These are phyloP conservation scores for Oidium heveae DNA, from an alignment of 2,329 filamentous ascomycete genomes.

Conservation along the genomic window DNA sequence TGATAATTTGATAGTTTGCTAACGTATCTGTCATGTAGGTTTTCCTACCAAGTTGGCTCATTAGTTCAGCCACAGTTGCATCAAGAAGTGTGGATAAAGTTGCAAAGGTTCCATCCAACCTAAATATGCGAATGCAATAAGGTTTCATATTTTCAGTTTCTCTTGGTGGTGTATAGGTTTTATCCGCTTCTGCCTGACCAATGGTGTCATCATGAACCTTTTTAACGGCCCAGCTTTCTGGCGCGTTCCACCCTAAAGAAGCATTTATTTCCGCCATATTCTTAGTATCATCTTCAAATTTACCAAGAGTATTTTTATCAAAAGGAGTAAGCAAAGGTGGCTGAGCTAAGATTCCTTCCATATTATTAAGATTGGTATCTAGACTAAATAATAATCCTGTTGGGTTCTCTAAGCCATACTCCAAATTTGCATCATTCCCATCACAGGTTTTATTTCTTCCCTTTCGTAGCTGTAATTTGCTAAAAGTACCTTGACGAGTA, in stretches of 20 bases:
- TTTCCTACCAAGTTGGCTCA: conserved; percentile 81
- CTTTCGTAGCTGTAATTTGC: conserved; percentile 37
- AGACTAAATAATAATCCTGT: conserved; percentile 41
- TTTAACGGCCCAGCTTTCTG: conserved; percentile 89
- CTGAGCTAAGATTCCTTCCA: conserved; percentile 70
- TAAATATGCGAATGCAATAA: conserved; percentile 89
- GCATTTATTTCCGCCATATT: conserved; percentile 9
- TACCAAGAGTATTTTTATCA: conserved; percentile 25
- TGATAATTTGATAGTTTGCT: conserved; percentile 84
- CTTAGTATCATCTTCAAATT: conserved; percentile 19
- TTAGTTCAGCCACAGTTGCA: conserved; percentile 64
- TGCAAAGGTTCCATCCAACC: conserved; percentile 79
- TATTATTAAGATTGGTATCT: conserved; percentile 69
- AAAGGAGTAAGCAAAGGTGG: conserved; percentile 47
- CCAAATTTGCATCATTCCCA: conserved; percentile 27
- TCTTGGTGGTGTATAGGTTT: conserved; percentile 37
- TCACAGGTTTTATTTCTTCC: conserved; percentile 24
- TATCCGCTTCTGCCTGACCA: conserved; percentile 36
- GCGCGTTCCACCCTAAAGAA: conserved; percentile 58
- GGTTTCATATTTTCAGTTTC: conserved; percentile 50
- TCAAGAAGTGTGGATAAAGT: conserved; percentile 69
- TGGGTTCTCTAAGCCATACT: conserved; percentile 4
- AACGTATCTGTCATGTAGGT: conserved; percentile 75
- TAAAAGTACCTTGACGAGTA: conserved; percentile 11
- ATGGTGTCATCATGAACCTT: conserved; percentile 35